Evolutionary conservation across 192 early-diverging fungal genomes (phyloP).

Genomic region (Oehlia diaphana): DNA sequence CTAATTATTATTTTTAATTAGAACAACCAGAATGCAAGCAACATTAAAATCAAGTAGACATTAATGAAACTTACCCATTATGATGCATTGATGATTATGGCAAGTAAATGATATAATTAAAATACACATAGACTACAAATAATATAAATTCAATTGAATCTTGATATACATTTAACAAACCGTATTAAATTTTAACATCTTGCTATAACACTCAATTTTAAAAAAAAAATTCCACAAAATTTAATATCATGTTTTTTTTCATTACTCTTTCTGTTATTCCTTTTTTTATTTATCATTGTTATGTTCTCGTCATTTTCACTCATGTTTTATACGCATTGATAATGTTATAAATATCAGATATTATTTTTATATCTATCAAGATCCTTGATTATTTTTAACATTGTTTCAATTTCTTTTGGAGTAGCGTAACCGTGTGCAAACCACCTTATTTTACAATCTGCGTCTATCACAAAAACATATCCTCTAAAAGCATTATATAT

Average conservation of each 20-base stretch:
- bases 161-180: too few relatives aligned
- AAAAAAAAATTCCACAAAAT: not conserved
- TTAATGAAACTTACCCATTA: not conserved
- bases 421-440: slow-evolving; percentile 53
- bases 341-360: not conserved
- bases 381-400: slow-evolving; percentile 7
- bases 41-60: not conserved
- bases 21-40: slow-evolving; percentile 23
- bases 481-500: slow-evolving; percentile 59
- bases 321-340: not conserved
- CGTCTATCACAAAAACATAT: slow-evolving; percentile 55
- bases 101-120: too few relatives aligned
- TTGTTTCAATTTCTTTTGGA: slow-evolving; percentile 40
- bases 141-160: too few relatives aligned
- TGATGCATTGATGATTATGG: too few relatives aligned
- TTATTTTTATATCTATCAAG: not conserved
- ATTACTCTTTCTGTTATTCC: not conserved
- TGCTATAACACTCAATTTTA: too few relatives aligned
- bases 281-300: not conserved
- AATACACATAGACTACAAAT: too few relatives aligned
- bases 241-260: not conserved
- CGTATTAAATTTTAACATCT: too few relatives aligned
- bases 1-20: not conserved
- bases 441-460: slow-evolving; percentile 60
- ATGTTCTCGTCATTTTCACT: not conserved